Evolutionary conservation across 177 flowering plant species (phyloP), one percentile per base, ranked within the genome.

Genomic region (Vitis hybrid): DNA sequence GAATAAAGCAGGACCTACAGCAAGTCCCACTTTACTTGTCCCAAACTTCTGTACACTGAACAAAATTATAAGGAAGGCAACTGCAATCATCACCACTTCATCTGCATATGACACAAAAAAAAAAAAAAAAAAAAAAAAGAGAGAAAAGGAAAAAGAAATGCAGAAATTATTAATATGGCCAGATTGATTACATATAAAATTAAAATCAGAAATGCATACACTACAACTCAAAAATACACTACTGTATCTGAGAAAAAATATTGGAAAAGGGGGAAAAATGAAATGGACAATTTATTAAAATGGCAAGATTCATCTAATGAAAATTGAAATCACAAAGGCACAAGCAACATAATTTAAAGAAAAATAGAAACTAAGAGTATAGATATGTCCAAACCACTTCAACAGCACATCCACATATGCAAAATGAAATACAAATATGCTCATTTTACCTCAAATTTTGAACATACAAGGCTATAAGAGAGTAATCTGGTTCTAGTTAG

Each of bases 21-120:
- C 92, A 71, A 96, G 88, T 74, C 99, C 99, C 70, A 93, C 91
- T 88, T 96, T 93, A 79, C 99, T 96, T 70, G 99, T 92, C 60
- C 98, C 99, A 79, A 77, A 96, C 79, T 86, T 94, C 83, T 96
- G 99, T 71, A 93, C 82, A 78, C 98, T 90, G 83, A 96, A 96
- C 77, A 96, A 80, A 73, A 92, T 75, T 66, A 96, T 78, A 72
- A 96, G 97, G 79, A 76, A 89, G 59, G 94, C 90, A 71, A 92
- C 94, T 60, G 99, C 89, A 73, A 93, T 89, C 94, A 84, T 89
- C 86, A 84, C 82, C 72, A 92, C 98, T 71, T 88, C 67, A 77
- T 89, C 99, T 96, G 97, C 94, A 82, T 18, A 69, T 22, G 18
- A 60, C 19, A 19, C 19, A 19, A 19, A 19, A 19, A 19, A 18